Evolutionary conservation across 768 basidiomycete genomes (phyloP).

Genomic region (Gymnopilus dilepis): DNA sequence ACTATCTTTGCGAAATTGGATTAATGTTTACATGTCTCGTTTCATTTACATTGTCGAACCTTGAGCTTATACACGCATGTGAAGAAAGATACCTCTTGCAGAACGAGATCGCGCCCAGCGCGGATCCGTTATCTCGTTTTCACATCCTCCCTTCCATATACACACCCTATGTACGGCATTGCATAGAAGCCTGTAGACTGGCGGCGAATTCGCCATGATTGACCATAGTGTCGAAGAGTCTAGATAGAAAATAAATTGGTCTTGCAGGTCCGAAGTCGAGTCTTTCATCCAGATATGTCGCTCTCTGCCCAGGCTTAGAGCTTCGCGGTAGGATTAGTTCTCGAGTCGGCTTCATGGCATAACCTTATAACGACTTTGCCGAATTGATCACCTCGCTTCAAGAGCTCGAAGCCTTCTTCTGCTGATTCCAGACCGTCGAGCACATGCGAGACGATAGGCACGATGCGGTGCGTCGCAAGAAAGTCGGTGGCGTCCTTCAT

Average conservation of each 20-base stretch:
- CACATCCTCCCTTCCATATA: neutral
- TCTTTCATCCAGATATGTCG: neutral
- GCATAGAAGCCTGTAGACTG: neutral
- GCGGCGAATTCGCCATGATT: too few species aligned
- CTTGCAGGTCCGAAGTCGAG: neutral
- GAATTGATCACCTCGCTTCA: constrained; percentile 70
- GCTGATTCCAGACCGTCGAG: constrained; percentile 69
- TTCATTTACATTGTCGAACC: constrained; percentile 11
- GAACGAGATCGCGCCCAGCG: neutral
- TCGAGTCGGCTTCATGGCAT: constrained; percentile 8
- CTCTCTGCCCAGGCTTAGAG: constrained; percentile 7
- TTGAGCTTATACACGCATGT: neutral
- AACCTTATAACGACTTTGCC: constrained; percentile 77
- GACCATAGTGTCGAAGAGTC: neutral
- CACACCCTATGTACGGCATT: neutral
- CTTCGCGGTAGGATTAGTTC: constrained; percentile 11
- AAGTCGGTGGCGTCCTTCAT: constrained; percentile 75
- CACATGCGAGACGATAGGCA: constrained; percentile 73
- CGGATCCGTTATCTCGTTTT: neutral
- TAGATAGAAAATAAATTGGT: neutral
- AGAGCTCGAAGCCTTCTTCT: constrained; percentile 72
- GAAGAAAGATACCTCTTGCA: neutral
- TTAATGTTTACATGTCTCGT: constrained; percentile 17
- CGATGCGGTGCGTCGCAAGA: constrained; percentile 65
- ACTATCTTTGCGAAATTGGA: constrained; percentile 8